Conservation (phyloP, 1,284 basidiomycete species). For the Mycena sp. region DNA sequence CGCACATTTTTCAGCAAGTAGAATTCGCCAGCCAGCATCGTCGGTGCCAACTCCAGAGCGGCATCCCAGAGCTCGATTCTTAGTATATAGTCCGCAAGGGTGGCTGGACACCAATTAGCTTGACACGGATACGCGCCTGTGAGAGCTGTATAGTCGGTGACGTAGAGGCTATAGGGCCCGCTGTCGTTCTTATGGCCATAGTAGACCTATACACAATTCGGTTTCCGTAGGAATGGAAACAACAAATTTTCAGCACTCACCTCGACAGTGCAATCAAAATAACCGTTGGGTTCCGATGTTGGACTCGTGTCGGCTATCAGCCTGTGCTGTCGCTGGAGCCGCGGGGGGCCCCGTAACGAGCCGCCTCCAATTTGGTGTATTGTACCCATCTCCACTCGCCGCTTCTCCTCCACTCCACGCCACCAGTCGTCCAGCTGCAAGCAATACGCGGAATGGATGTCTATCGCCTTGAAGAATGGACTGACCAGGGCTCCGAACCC, state of each 20-base stretch:
- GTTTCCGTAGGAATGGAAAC: background rate
- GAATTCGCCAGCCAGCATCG: constrained; percentile 60
- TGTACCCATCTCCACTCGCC: constrained; percentile 30
- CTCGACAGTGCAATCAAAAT: constrained; percentile 76
- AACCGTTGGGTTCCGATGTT: constrained; percentile 51
- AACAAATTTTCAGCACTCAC: constrained; percentile 46
- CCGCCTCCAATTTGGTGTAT: constrained; percentile 34
- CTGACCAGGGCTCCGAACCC: constrained; percentile 40
- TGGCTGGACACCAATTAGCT: constrained; percentile 57
- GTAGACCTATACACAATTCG: constrained; percentile 48
- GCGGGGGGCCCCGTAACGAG: constrained; percentile 9
- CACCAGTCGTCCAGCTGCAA: constrained; percentile 63
- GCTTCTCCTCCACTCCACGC: constrained; percentile 46
- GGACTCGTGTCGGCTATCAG: constrained; percentile 50
- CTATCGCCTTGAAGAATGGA: constrained; percentile 45
- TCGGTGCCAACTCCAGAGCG: constrained; percentile 49
- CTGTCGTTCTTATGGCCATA: constrained; percentile 48
- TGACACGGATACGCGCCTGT: constrained; percentile 41
- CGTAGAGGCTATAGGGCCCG: constrained; percentile 60
- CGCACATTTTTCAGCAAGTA: constrained; percentile 67
- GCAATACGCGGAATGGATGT: constrained; percentile 41
- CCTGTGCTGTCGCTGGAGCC: constrained; percentile 50
- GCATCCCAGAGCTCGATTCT: constrained; percentile 67
- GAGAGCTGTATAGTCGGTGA: constrained; percentile 73
- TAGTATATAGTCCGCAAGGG: constrained; percentile 55